phyloP scores from a whole-genome alignment of 495 filamentous ascomycete species.

The Tetracladium setigerum region DNA sequence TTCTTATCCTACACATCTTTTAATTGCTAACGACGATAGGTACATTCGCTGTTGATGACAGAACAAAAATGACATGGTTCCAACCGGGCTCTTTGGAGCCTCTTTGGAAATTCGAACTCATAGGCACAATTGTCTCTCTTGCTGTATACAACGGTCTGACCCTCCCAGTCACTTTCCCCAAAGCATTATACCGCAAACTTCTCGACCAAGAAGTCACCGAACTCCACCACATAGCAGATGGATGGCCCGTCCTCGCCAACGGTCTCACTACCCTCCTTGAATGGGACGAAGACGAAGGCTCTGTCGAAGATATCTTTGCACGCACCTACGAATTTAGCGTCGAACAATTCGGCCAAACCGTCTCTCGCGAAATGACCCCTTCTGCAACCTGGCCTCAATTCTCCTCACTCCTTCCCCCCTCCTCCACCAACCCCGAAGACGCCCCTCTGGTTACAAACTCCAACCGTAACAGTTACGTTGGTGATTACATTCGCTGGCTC shows the following conservation, averaged over 20 bases:
- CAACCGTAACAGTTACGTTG: conserved; percentile 71
- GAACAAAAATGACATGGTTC: conserved; percentile 79
- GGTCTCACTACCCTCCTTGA: conserved; percentile 62
- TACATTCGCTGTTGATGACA: conserved; percentile 64
- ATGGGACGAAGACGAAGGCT: conserved; percentile 66
- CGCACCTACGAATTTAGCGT: conserved; percentile 81
- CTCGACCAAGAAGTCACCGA: conserved; percentile 56
- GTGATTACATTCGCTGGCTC: conserved; percentile 84
- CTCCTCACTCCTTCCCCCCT: not conserved
- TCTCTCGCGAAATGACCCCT: conserved; percentile 38
- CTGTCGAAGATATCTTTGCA: conserved; percentile 72
- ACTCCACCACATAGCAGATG: conserved; percentile 71
- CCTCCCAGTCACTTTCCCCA: conserved; percentile 80
- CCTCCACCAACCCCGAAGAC: conserved; percentile 29
- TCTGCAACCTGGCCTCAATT: conserved; percentile 21
- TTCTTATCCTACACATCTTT: conserved; percentile 21
- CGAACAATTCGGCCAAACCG: conserved; percentile 52
- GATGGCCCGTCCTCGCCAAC: conserved; percentile 73
- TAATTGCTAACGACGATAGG: conserved; percentile 18
- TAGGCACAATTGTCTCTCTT: conserved; percentile 79
- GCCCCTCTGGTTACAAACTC: conserved; percentile 60
- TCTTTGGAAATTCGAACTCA: conserved; percentile 81
- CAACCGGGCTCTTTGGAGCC: conserved; percentile 71
- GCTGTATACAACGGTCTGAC: conserved; percentile 95
- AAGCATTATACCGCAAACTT: conserved; percentile 74